phyloP scores from a whole-genome alignment of 2,329 filamentous ascomycete species.

The Furcasterigmium furcatum region DNA sequence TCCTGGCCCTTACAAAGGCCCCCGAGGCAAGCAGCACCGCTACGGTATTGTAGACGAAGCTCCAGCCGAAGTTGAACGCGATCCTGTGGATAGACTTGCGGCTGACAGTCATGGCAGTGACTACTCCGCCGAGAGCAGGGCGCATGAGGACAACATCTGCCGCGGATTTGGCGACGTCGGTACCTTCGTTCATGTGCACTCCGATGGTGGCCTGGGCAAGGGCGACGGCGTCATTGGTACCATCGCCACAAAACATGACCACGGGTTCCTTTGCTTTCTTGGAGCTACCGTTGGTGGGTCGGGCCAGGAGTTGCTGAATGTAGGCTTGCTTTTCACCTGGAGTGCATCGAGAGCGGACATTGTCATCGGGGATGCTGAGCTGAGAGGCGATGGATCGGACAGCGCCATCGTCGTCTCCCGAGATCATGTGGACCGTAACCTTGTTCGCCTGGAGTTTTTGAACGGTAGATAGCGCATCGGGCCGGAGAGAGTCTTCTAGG shows the following conservation, averaged over 20 bases:
- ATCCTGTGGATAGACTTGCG: constrained; percentile 44
- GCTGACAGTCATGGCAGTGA: constrained; percentile 54
- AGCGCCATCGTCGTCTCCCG: constrained; percentile 50
- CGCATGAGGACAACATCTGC: constrained; percentile 69
- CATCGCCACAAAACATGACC: constrained; percentile 72
- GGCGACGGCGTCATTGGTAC: constrained; percentile 75
- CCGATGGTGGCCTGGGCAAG: constrained; percentile 70
- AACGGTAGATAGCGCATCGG: constrained; percentile 34
- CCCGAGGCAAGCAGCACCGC: constrained; percentile 66
- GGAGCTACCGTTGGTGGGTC: not conserved
- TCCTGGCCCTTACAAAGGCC: constrained; percentile 51
- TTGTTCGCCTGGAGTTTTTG: constrained; percentile 28
- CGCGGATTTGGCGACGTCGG: constrained; percentile 63
- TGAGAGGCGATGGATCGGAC: constrained; percentile 35
- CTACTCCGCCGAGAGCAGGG: constrained; percentile 50
- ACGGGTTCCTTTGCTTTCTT: constrained; percentile 22
- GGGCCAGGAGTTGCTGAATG: constrained; percentile 30
- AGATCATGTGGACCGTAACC: constrained; percentile 44
- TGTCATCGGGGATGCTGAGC: constrained; percentile 33
- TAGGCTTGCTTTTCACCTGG: constrained; percentile 45
- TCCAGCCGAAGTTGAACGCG: constrained; percentile 68
- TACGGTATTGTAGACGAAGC: constrained; percentile 65
- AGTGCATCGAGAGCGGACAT: constrained; percentile 37
- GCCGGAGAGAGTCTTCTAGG: constrained; percentile 42
- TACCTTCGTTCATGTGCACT: constrained; percentile 60